phyloP scores from a whole-genome alignment of 805 yeast species.

The Schwanniomyces vanrijiae region DNA sequence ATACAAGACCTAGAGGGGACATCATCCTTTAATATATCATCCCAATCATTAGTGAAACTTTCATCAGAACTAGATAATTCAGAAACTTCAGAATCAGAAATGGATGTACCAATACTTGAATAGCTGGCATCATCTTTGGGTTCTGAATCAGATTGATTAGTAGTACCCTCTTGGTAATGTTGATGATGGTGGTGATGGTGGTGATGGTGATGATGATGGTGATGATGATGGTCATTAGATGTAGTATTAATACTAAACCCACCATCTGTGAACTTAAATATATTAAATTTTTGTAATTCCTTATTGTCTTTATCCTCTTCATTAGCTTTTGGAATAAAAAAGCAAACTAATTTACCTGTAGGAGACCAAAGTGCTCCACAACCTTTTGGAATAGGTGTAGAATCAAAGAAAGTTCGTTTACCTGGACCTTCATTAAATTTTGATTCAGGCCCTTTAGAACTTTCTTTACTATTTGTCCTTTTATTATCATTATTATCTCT shows the following conservation, averaged over 20 bases:
- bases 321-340: constrained; percentile 58
- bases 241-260: constrained; percentile 42
- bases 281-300: constrained; percentile 49
- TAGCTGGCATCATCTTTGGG: constrained; percentile 17
- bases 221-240: constrained; percentile 11
- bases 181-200: background rate
- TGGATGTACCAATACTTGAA: constrained; percentile 1
- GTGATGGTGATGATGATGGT: constrained; percentile 9
- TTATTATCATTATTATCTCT: constrained; percentile 8
- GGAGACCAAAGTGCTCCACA: constrained; percentile 91
- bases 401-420: constrained; percentile 48
- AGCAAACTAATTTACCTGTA: constrained; percentile 77
- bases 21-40: constrained; percentile 60
- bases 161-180: constrained; percentile 8
- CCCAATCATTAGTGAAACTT: constrained; percentile 68
- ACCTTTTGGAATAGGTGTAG: constrained; percentile 89
- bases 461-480: background rate
- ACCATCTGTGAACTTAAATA: constrained; percentile 44
- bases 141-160: constrained; percentile 16
- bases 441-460: background rate
- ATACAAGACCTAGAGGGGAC: constrained; percentile 48
- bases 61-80: constrained; percentile 45
- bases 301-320: constrained; percentile 36
- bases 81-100: constrained; percentile 8
- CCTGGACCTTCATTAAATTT: background rate